Conservation (phyloP, 2,329 filamentous ascomycete species). For the Fusarium stilboides region DNA sequence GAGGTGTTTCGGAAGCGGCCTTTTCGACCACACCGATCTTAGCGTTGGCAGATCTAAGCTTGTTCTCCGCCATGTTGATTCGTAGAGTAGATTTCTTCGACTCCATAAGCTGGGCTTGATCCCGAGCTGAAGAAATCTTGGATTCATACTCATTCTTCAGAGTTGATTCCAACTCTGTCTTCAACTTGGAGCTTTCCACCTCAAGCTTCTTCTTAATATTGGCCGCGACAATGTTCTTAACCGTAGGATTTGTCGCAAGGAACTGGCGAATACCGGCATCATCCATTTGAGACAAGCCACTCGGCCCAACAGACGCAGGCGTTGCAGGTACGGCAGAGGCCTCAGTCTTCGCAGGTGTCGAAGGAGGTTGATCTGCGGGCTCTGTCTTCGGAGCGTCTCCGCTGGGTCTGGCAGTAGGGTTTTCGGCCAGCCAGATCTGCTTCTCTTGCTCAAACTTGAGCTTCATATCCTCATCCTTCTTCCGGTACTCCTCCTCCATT, state of each 20-base stretch:
- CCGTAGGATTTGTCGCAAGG: slow-evolving; percentile 68
- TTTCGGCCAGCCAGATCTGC: slow-evolving; percentile 73
- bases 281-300: slow-evolving; percentile 64
- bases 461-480: slow-evolving; percentile 68
- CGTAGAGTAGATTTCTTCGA: slow-evolving; percentile 82
- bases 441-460: slow-evolving; percentile 74
- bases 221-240: slow-evolving; percentile 70
- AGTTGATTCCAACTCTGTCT: slow-evolving; percentile 64
- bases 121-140: slow-evolving; percentile 68
- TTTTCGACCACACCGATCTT: slow-evolving; percentile 85
- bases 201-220: slow-evolving; percentile 81
- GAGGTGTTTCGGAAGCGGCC: slow-evolving; percentile 87
- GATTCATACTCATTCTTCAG: slow-evolving; percentile 69
- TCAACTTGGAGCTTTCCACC: slow-evolving; percentile 72
- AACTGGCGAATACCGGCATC: slow-evolving; percentile 72
- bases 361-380: slow-evolving; percentile 42
- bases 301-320: slow-evolving; percentile 51
- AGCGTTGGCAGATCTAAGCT: slow-evolving; percentile 73
- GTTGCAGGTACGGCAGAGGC: slow-evolving; percentile 55
- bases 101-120: slow-evolving; percentile 79
- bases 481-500: slow-evolving; percentile 67
- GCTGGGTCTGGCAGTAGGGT: slow-evolving; percentile 52
- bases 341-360: slow-evolving; percentile 60
- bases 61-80: slow-evolving; percentile 84
- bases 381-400: slow-evolving; percentile 35